A percentile compares a stretch with the other conserved stretches of the same genome.
Conservation (phyloP, 106 monocot species). For the Gastrodia elata region DNA sequence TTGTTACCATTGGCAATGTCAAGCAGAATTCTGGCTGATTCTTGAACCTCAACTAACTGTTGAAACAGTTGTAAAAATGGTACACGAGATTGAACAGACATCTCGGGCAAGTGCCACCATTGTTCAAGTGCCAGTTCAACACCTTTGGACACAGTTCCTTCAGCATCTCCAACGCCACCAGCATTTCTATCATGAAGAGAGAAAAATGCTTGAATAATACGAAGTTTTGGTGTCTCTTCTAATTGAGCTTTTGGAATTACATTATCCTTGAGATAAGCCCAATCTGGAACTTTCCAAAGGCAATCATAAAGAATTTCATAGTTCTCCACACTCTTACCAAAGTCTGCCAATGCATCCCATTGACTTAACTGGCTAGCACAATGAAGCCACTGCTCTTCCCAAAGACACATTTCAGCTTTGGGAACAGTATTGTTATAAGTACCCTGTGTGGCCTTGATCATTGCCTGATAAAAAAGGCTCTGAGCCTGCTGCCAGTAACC, state of each 20-base stretch:
- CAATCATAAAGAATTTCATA: constrained; percentile 93
- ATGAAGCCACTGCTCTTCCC: constrained; percentile 95
- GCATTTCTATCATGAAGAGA: constrained; percentile 76
- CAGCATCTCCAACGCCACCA: constrained; percentile 77
- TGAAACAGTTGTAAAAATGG: constrained; percentile 96
- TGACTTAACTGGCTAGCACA: constrained; percentile 93
- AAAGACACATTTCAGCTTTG: constrained; percentile 98
- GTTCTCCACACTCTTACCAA: constrained; percentile 95
- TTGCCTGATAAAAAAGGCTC: constrained; percentile 90
- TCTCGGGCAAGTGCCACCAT: constrained; percentile 99
- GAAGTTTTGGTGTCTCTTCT: constrained; percentile 87
- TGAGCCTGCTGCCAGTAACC: constrained; percentile 98
- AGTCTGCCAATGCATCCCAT: constrained; percentile 88
- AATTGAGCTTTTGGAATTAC: constrained; percentile 85
- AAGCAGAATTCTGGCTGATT: constrained; percentile 71
- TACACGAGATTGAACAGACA: constrained; percentile 71
- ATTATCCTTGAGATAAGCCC: constrained; percentile 86
- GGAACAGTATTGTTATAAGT: constrained; percentile 94
- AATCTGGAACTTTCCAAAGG: constrained; percentile 96
- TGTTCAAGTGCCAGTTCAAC: constrained; percentile 92
- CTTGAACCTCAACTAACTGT: constrained; percentile 94
- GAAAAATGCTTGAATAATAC: constrained; percentile 68
- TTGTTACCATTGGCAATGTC: constrained; percentile 95
- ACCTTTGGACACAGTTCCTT: constrained; percentile 78
- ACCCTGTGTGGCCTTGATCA: constrained; percentile 98